Base-by-base conservation (phyloP, 73 alveolate genomes). In the Stentor coeruleus region DNA sequence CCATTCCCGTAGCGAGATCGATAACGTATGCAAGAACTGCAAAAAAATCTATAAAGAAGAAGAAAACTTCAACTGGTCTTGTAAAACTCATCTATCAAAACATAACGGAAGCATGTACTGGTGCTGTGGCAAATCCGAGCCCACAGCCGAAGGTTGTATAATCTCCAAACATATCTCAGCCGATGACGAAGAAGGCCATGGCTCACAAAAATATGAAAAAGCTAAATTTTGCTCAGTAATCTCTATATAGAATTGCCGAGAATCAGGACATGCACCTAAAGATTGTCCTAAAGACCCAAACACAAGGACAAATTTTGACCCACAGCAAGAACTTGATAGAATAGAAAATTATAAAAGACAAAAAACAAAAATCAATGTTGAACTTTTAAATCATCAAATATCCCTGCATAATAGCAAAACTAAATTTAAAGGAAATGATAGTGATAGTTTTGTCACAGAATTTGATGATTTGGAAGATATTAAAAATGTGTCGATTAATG, bases 241-340 rank as follows among this genome's bases (percentile, higher is more conserved):
- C 26, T 30, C 40, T 38, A 73, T 77, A 38, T 83, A 85, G 82
- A 77, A 81, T 55, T 91, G 96, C 81, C 87, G 89, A 76, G 81
- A 74, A 35, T 59, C 82, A 4, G 96, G 96, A 15, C 96, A 91
- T 59, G 35, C 26, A 4, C 75, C 59, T 31, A 74, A 84, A n/a
- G 84, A 85, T 15, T 91, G 96, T 42, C 84, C 89, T 1, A 80
- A 85, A 88, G 96, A 91, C 76, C 96, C 96, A 4, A 91, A 91
- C 59, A 1, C 89, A 0, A 81, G 90, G 81, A 81, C 93, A 3
- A 58, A 82, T 20, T 58, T 31, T 37, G 88, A 77, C 15, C 58
- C 39, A 4, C 87, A 73, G 14, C 85, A 84, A 3, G 96, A 90
- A 37, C 3, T 80, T 35, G 92, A 87, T 39, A 59, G 96, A 39